A percentile compares a stretch with the other conserved stretches of the same genome.
Conservation (phyloP, 805 yeast species). For the Cyberlindnera samutprakarnensis region DNA sequence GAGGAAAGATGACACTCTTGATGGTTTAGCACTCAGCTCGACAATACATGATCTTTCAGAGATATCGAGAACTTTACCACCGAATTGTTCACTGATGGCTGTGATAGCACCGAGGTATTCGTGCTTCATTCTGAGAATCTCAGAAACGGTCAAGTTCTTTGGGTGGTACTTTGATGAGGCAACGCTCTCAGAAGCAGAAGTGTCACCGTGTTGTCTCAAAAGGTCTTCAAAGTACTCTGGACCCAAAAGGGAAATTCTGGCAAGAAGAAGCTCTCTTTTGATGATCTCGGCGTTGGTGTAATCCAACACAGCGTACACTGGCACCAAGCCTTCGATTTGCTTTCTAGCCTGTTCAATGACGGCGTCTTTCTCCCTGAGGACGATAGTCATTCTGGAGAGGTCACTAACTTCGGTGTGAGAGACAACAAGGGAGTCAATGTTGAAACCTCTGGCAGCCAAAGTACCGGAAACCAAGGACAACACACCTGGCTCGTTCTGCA, state of each 20-base stretch:
- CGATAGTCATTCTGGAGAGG: slow-evolving; percentile 94
- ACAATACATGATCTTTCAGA: slow-evolving; percentile 91
- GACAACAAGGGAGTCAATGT: slow-evolving; percentile 94
- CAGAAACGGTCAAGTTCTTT: slow-evolving; percentile 79
- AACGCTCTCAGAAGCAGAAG: slow-evolving; percentile 24
- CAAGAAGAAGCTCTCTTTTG: slow-evolving; percentile 83
- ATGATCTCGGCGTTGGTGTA: slow-evolving; percentile 87
- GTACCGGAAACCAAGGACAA: slow-evolving; percentile 89
- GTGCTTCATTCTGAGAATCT: slow-evolving; percentile 91
- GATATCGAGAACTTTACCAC: slow-evolving; percentile 88
- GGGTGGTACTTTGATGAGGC: slow-evolving; percentile 62
- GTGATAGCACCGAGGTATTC: slow-evolving; percentile 80
- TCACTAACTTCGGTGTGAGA: slow-evolving; percentile 95
- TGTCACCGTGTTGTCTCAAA: slow-evolving; percentile 66
- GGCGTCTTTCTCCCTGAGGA: slow-evolving; percentile 88
- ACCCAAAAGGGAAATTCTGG: slow-evolving; percentile 88
- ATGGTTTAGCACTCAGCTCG: slow-evolving; percentile 91
- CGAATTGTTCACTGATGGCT: slow-evolving; percentile 75
- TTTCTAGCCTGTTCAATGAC: slow-evolving; percentile 97
- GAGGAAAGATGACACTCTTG: slow-evolving; percentile 79
- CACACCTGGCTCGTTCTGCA: slow-evolving; percentile 98
- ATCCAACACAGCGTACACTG: slow-evolving; percentile 96
- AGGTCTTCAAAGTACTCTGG: slow-evolving; percentile 98
- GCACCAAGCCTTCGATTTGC: slow-evolving; percentile 95
- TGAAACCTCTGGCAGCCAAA: slow-evolving; percentile 96